Conservation (phyloP, 2,329 filamentous ascomycete species). For the Aspergillus melleus region DNA sequence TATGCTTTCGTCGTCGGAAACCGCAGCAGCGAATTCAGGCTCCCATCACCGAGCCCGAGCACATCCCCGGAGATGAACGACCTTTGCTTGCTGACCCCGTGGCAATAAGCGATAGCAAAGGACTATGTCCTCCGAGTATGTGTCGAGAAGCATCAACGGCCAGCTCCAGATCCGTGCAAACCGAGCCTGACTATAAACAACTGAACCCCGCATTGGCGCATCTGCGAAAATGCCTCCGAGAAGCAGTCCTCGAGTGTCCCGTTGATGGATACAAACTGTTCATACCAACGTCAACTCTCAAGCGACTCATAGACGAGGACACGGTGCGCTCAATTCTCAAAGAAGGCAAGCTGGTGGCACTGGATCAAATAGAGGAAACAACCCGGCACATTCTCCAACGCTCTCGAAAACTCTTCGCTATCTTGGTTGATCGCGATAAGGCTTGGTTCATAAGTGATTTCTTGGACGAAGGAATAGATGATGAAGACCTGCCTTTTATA, state of each 20-base stretch:
- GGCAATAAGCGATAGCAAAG: background rate
- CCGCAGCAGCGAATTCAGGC: background rate
- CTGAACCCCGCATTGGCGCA: background rate
- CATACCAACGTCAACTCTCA: background rate
- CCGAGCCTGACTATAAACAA: background rate
- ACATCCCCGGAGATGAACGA: background rate
- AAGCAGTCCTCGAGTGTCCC: background rate
- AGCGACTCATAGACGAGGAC: background rate
- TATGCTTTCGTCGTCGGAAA: background rate
- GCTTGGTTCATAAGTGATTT: background rate
- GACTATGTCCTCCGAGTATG: background rate
- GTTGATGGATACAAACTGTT: background rate
- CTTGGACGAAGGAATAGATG: slow-evolving; percentile 1
- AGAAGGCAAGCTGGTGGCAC: background rate
- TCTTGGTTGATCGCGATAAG: slow-evolving; percentile 1
- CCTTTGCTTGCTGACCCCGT: background rate
- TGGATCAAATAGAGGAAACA: background rate
- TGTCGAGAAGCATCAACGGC: background rate
- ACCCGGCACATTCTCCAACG: background rate
- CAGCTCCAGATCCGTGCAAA: background rate
- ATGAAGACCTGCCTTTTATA: slow-evolving; percentile 6
- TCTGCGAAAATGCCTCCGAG: background rate
- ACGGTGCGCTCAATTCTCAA: slow-evolving; percentile 1
- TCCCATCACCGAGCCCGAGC: background rate
- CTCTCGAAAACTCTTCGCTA: background rate